phyloP scores from a whole-genome alignment of 306 rosid genomes.

The Vigna angularis region DNA sequence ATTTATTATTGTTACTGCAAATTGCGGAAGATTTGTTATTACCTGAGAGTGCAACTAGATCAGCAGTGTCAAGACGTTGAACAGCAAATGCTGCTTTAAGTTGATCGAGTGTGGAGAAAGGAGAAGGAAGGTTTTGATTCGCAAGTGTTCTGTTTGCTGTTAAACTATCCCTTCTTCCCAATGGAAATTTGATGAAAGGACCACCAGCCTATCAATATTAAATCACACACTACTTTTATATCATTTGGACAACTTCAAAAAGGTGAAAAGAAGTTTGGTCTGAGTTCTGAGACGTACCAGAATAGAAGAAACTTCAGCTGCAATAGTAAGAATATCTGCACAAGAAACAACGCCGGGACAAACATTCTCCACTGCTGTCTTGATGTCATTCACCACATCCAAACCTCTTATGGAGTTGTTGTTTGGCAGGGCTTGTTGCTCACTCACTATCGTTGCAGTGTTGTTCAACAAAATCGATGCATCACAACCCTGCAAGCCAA shows the following conservation, averaged over 20 bases:
- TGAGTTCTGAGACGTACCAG: conserved; percentile 39
- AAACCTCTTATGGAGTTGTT: conserved; percentile 63
- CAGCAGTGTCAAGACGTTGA: conserved; percentile 54
- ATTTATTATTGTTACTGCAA: too few relatives aligned
- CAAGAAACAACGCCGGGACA: conserved; percentile 64
- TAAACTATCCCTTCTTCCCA: conserved; percentile 66
- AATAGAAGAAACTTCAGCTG: conserved; percentile 55
- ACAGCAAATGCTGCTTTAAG: conserved; percentile 35
- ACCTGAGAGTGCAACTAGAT: conserved; percentile 74
- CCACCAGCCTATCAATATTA: conserved; percentile 49
- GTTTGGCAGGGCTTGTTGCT: conserved; percentile 52
- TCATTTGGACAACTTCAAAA: not conserved
- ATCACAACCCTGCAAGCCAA: conserved; percentile 44
- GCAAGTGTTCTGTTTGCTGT: conserved; percentile 53
- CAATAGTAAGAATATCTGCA: conserved; percentile 69
- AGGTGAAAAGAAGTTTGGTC: not conserved
- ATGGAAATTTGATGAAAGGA: conserved; percentile 44
- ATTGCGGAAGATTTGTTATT: conserved; percentile 5
- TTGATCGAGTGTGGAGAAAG: conserved; percentile 7
- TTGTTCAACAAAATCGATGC: conserved; percentile 63
- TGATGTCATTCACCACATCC: conserved; percentile 61
- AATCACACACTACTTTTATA: too few relatives aligned
- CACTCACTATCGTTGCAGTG: conserved; percentile 51
- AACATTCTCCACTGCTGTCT: conserved; percentile 51
- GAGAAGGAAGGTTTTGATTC: conserved; percentile 47